Evolutionary conservation across 371 early-diverging fungal species (phyloP).

Genomic region (Mucor piriformis): DNA sequence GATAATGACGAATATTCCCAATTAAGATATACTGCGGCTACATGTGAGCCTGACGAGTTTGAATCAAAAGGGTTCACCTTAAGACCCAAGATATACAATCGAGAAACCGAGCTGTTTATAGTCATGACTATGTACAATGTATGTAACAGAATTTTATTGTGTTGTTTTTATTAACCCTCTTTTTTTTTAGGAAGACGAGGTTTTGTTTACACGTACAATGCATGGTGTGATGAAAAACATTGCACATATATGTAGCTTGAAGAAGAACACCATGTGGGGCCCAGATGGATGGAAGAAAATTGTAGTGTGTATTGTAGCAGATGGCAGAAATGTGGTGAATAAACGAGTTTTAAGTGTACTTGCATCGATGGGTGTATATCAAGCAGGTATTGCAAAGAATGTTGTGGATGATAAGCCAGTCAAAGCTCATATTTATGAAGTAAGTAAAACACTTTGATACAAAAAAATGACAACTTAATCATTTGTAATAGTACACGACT

Average conservation of each 20-base stretch:
- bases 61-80: conserved; percentile 68
- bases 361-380: conserved; percentile 71
- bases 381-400: conserved; percentile 74
- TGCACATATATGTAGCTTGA: conserved; percentile 69
- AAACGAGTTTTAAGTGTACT: conserved; percentile 57
- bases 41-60: conserved; percentile 84
- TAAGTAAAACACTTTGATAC: conserved; percentile 11
- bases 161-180: not conserved
- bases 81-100: conserved; percentile 72
- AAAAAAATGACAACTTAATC: not conserved
- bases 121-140: conserved; percentile 73
- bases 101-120: conserved; percentile 83
- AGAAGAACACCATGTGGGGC: conserved; percentile 67
- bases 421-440: conserved; percentile 83
- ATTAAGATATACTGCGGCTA: conserved; percentile 79
- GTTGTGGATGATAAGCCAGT: conserved; percentile 64
- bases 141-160: too few species aligned
- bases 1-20: conserved; percentile 68
- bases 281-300: conserved; percentile 84
- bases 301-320: conserved; percentile 84
- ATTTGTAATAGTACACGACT: conserved; percentile 72
- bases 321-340: conserved; percentile 77
- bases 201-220: conserved; percentile 75
- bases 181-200: conserved; percentile 57
- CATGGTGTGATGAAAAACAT: conserved; percentile 81